Conservation (phyloP, 306 rosid genomes). For the Dalbergia cultrata region DNA sequence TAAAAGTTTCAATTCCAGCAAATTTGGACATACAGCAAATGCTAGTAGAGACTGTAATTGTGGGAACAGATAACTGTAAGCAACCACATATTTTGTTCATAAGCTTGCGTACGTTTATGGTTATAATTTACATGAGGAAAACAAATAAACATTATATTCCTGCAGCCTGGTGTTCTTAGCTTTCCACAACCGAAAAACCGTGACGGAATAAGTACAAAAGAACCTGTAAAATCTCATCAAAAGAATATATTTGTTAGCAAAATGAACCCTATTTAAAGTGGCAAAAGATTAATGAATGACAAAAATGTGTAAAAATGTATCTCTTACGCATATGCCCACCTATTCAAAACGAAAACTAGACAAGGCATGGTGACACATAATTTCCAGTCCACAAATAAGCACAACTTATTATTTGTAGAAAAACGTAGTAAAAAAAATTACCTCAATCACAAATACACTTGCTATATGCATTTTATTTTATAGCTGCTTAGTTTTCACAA, state of each 20-base stretch:
- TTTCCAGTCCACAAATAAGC: no score
- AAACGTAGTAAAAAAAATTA: no score
- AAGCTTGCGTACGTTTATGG: slow-evolving; percentile 4
- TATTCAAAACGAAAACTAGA: not conserved
- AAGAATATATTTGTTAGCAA: no score
- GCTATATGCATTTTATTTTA: no score
- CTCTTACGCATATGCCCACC: not conserved
- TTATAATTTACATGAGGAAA: slow-evolving; percentile 16
- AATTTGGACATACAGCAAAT: slow-evolving; percentile 76
- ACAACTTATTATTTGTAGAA: no score
- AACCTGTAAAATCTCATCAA: no score
- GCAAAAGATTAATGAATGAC: slow-evolving; percentile 44
- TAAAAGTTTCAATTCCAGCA: slow-evolving; percentile 73
- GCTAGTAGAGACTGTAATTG: slow-evolving; percentile 63
- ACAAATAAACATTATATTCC: slow-evolving; percentile 64
- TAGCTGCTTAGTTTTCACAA: no score
- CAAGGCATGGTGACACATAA: no score
- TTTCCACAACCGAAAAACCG: slow-evolving; percentile 82
- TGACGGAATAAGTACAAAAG: slow-evolving; percentile 83
- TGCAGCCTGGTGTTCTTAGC: slow-evolving; percentile 78
- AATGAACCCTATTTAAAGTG: no score
- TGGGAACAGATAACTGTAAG: slow-evolving; percentile 37
- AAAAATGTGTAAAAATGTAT: slow-evolving; percentile 13
- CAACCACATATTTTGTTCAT: slow-evolving; percentile 15
- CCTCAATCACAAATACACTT: no score